Base-by-base conservation (phyloP, 306 rosid genomes). In the Herpetospermum pedunculosum region DNA sequence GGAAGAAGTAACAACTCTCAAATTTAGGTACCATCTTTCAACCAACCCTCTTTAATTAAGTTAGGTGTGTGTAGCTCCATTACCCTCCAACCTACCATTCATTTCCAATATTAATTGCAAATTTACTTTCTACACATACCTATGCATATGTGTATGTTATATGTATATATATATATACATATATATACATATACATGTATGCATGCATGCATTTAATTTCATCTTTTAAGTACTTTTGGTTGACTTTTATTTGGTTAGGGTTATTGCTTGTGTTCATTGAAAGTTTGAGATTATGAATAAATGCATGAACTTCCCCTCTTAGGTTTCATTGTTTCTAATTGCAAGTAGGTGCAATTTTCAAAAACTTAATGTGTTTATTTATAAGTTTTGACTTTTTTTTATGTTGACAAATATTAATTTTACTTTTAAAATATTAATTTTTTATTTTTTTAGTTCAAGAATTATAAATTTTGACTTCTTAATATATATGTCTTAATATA, bases 21-120 rank as follows among this genome's bases (percentile, higher is more conserved):
- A 18, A 60, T 35, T 8, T 35, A 35, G 35, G n/a, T 35, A 13
- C 41, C 65, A 72, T 53, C 15, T 37, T 32, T 52, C 77, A 35
- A 73, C 77, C 68, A 52, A 73, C 54, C 68, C 25, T 52, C 64
- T 19, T 55, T 21, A 38, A 60, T 32, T 52, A 54, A 53, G 58
- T 41, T 58, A 40, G 41, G 23, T 73, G 64, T 21, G 28, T 73
- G 8, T 43, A 57, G 21, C 37, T 37, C 21, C 50, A 69, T 26
- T 25, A 37, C n/a, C 43, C 16, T 29, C 70, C 70, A 58, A 74
- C 77, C 70, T 21, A 57, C 55, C 70, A 23, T 62, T 25, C 13
- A 60, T 60, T 35, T 37, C 18, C 15, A 62, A 32, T 32, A 62
- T 62, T 18, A 62, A 62, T 62, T 62, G 25, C 69, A 62, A 62